Base-by-base conservation (phyloP, 2,329 filamentous ascomycete genomes). In the Clonostachys chloroleuca region DNA sequence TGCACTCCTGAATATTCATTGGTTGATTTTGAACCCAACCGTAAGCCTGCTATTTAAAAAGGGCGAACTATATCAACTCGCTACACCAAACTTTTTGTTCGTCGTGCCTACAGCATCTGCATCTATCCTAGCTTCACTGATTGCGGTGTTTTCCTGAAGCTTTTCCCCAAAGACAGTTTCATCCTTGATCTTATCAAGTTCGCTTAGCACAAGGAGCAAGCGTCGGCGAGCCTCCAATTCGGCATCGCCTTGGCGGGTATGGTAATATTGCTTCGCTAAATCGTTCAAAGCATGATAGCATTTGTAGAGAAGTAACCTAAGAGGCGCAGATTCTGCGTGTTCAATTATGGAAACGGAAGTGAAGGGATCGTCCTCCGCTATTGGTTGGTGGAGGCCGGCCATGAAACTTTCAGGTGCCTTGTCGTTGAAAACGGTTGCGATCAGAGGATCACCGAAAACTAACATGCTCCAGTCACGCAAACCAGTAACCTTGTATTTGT, bases 381-480 rank as follows among this genome's bases (percentile, higher is more conserved):
- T 17, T n/a, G 18, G 30, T n/a, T 41, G 34, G 5, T 41, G 16
- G n/a, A 44, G 8, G 9, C 47, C 47, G 7, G 13, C 10, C 6
- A 41, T 12, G 20, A 48, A 45, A 14, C 20, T 18, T 12, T 17
- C 10, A 8, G 42, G 17, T 14, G 42, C n/a, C 5, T 14, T 30
- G 8, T 33, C 17, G 14, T 14, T n/a, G 35, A 49, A 49, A 9
- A 33, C 17, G 34, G 4, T 67, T 3, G 75, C 69, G 44, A 85
- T 65, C 3, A 84, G 57, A 1, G 80, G 79, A 50, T 84, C 81
- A 12, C 80, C 81, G 52, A 84, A 84, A 12, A 83, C 53, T 40
- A 75, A 75, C 49, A 73, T 75, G 49, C 75, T 75, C 80, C 80
- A 84, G 61, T 80, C 77, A 34, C 69, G 68, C n/a, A 84, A 58